Conservation (phyloP, 495 filamentous ascomycete species). For the Aspergillus cavernicola region DNA sequence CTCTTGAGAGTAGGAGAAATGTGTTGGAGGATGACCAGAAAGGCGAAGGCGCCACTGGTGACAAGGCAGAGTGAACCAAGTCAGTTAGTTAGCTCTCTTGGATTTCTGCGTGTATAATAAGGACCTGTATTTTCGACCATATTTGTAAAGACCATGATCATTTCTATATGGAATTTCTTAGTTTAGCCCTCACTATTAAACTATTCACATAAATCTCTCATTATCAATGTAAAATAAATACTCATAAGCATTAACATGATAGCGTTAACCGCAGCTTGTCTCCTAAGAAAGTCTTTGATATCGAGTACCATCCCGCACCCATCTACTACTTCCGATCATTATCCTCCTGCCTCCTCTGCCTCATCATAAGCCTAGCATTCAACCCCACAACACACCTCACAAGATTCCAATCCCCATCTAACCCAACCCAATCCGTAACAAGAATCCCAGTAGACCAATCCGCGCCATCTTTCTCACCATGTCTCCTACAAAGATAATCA, state of each 20-base stretch:
- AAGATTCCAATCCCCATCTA: constrained; percentile 89
- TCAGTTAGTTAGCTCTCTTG: not conserved
- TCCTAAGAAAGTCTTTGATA: too few species aligned
- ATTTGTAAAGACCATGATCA: constrained; percentile 19
- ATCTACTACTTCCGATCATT: constrained; percentile 19
- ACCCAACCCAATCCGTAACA: constrained; percentile 90
- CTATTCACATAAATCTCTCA: not conserved
- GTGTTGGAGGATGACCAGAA: constrained; percentile 73
- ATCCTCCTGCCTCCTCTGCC: constrained; percentile 11
- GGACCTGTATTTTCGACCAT: constrained; percentile 14
- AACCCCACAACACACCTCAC: constrained; percentile 85
- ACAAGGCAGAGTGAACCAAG: constrained; percentile 31
- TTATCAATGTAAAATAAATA: too few species aligned
- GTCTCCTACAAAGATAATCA: constrained; percentile 70
- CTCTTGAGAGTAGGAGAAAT: constrained; percentile 71
- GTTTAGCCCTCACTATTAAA: not conserved
- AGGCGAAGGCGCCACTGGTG: constrained; percentile 20
- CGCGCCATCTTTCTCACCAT: constrained; percentile 45
- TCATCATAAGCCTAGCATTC: constrained; percentile 72
- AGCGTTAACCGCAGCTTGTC: too few species aligned
- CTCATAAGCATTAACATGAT: too few species aligned
- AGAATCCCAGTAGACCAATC: constrained; percentile 89
- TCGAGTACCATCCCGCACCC: too few species aligned
- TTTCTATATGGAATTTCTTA: constrained; percentile 8
- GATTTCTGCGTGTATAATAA: constrained; percentile 38